Base-by-base conservation (phyloP, 306 rosid species). In the Styphnolobium japonicum region DNA sequence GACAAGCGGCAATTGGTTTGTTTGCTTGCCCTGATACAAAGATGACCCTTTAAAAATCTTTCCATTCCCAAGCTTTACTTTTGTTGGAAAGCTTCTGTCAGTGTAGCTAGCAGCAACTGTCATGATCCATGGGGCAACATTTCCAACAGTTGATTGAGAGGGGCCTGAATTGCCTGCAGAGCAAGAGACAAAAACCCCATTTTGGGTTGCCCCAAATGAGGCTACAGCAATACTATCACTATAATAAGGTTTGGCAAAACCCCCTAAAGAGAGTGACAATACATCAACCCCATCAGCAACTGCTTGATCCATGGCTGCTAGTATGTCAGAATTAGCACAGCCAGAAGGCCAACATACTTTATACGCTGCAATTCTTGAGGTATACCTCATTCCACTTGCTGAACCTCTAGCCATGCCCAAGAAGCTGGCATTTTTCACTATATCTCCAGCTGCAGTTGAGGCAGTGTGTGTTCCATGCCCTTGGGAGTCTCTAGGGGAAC, bases 381-480 rank as follows among this genome's bases (percentile, higher is more conserved):
- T 84, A 31, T 72, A 79, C 76, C 89, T 90, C 89, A 90, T 87
- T 73, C 97, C 94, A 56, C 73, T 74, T 4, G 97, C 94, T 6
- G 75, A 52, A 0, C 93, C 97, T 62, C 72, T 71, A 5, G 90
- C 94, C 43, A 78, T 58, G 69, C 87, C 88, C n/a, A 82, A 84
- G 8, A 88, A 22, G 78, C 71, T 84, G 2, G 94, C 92, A 6
- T 81, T 68, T 40, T 46, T 25, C 46, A 87, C 92, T 48, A 74
- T 0, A 68, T 81, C 55, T 22, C 97, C 97, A 0, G 90, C 93
- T 34, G 90, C 90, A 9, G 92, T 92, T 4, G 94, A 92, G 12
- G 94, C 89, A n/a, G 97, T 92, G 85, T 90, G 94, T 10, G 97
- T 92, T 42, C 97, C 94, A 27, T 92, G 97, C 1, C 94, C 97